Base-by-base conservation (phyloP, 371 early-diverging fungal genomes). In the Mucor racemosus region DNA sequence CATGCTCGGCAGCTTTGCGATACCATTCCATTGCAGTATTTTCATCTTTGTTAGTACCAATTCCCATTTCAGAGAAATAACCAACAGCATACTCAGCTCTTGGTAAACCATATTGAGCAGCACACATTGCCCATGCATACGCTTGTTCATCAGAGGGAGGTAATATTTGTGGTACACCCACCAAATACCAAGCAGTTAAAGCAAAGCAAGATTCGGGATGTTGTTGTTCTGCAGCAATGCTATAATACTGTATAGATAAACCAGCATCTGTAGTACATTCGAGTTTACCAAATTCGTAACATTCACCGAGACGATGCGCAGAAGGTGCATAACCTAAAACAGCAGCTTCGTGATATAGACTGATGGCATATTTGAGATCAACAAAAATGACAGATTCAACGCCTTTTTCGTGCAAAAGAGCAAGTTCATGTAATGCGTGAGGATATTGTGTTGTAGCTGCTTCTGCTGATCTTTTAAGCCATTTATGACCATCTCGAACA, bases 61-160 rank as follows among this genome's bases (percentile, higher is more conserved):
- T 92, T n/a, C 94, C 94, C 66, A 91, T 84, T 75, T 99, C 98
- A 58, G 88, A 82, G 78, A 94, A 97, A 73, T 97, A 95, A 4
- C 96, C 99, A 70, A 99, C 90, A 7, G 95, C 90, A 76, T 94
- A 97, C 76, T 97, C 94, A 2, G 99, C 99, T 74, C 92, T 92
- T 15, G 96, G 88, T 19, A 95, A 64, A 0, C 91, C 90, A 72
- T 88, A 85, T 59, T 89, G 88, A 31, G 82, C 76, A 17, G 99
- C 96, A 58, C 87, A 86, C 55, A 87, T 80, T 19, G 94, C 94
- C 92, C 96, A 97, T 54, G 88, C 74, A 78, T 92, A 97, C 11
- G 99, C 97, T 67, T 92, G 88, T n/a, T 87, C 84, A 72, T 98
- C 97, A 54, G 89, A 87, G 48, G 88, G 89, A 13, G 82, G 82